Evolutionary conservation across 2,329 filamentous ascomycete genomes (phyloP).

Genomic region (Metarhizium rileyi): DNA sequence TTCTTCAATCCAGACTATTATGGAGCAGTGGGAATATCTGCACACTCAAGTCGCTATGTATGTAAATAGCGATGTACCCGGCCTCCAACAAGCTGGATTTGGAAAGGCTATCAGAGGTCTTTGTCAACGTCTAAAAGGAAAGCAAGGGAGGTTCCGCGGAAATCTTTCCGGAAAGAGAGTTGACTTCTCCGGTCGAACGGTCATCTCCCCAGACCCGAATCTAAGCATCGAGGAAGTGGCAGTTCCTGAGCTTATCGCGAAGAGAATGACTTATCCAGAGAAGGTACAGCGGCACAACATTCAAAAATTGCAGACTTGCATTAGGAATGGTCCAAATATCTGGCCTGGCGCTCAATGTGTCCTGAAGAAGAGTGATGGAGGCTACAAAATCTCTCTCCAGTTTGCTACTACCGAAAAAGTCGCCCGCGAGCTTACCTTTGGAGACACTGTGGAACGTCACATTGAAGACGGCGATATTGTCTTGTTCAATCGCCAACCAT

Average conservation of each 20-base stretch:
- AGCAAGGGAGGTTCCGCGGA: slow-evolving; percentile 91
- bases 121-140: slow-evolving; percentile 90
- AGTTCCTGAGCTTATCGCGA: slow-evolving; percentile 78
- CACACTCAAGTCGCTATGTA: slow-evolving; percentile 94
- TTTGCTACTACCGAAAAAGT: slow-evolving; percentile 63
- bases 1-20: slow-evolving; percentile 74
- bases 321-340: slow-evolving; percentile 63
- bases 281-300: slow-evolving; percentile 76
- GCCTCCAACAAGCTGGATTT: slow-evolving; percentile 73
- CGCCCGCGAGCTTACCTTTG: slow-evolving; percentile 66
- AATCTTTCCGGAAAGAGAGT: slow-evolving; percentile 97
- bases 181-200: slow-evolving; percentile 94
- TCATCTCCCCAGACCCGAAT: slow-evolving; percentile 95
- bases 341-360: slow-evolving; percentile 85
- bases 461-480: slow-evolving; percentile 92
- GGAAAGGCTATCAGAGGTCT: slow-evolving; percentile 87
- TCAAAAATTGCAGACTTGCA: slow-evolving; percentile 62
- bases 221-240: slow-evolving; percentile 88
- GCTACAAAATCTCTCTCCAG: slow-evolving; percentile 63
- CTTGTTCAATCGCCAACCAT: slow-evolving; percentile 94
- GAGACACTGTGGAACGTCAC: slow-evolving; percentile 87
- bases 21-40: slow-evolving; percentile 96
- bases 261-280: slow-evolving; percentile 91
- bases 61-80: slow-evolving; percentile 91
- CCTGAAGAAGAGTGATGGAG: slow-evolving; percentile 56